Base-by-base conservation (phyloP, 495 filamentous ascomycete species). In the Cladorrhinum samala region DNA sequence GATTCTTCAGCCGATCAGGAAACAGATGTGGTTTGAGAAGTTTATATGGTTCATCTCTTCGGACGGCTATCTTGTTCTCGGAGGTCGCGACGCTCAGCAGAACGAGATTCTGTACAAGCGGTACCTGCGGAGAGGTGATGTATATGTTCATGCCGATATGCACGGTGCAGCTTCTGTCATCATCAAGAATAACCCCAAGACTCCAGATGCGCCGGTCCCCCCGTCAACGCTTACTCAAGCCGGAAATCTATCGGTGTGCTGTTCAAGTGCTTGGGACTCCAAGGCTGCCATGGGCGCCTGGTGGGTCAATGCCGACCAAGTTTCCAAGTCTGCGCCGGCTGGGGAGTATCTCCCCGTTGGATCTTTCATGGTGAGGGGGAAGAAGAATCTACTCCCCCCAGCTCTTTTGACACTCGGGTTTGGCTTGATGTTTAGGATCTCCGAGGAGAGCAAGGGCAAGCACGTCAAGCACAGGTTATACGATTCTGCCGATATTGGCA, bases 221-320 rank as follows among this genome's bases (percentile, higher is more conserved):
- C 93, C 93, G 4, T 89, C 88, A 7, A 96, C 93, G 0, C 71
- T 98, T 6, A 86, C 88, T 0, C 93, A 98, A 68, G 92, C 93
- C 13, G 93, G 93, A 1, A 85, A 81, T 47, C 63, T 96, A 16
- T 83, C 84, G 2, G 88, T 97, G 21, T 83, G 86, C 43, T 88
- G 87, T 25, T 96, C 90, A 1, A 84, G 68, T 43, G 91, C 91
- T 1, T 98, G 93, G 93, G 93, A 96, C 46, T 91, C 88, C 0
- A 98, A 97, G 70, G 91, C 90, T 4, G 82, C 87, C 9, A 94
- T 96, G 90, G 83, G 86, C 6, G 91, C 92, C 13, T 98, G 87
- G 83, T 98, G 93, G 93, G 91, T 90, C 0, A 78, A 83, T 45
- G 84, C 86, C 11, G 82, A 88, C 51, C 91, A 97, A 62, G 88